A percentile compares a stretch with the other conserved stretches of the same genome.
Evolutionary conservation across 179 eudicot species (phyloP).

Genomic region (Carnegiea gigantea): DNA sequence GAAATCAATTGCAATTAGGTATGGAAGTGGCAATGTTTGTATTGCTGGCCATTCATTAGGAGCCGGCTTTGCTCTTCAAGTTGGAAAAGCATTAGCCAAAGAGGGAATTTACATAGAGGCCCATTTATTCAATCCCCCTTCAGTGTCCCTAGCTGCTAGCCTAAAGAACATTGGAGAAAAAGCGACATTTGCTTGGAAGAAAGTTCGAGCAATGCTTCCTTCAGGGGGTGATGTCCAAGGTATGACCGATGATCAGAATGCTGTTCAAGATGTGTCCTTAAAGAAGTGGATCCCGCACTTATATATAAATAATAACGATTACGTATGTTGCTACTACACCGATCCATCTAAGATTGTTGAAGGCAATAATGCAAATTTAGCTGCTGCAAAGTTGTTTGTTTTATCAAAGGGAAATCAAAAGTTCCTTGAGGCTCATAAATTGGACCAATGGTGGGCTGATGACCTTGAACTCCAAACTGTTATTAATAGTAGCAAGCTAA

Average conservation of each 20-base stretch:
- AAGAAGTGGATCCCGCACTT: conserved; percentile 81
- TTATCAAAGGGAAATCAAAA: conserved; percentile 84
- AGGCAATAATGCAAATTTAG: conserved; percentile 24
- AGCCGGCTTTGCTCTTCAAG: conserved; percentile 93
- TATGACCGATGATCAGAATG: conserved; percentile 28
- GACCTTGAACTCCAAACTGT: conserved; percentile 77
- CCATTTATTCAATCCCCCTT: conserved; percentile 93
- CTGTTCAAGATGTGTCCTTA: background rate
- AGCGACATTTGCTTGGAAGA: conserved; percentile 70
- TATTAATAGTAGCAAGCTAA: conserved; percentile 71
- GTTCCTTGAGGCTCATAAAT: conserved; percentile 82
- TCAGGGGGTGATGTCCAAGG: conserved; percentile 40
- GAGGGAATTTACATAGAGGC: conserved; percentile 80
- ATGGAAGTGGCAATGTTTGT: conserved; percentile 72
- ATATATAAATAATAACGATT: conserved; percentile 87
- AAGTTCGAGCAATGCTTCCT: conserved; percentile 68
- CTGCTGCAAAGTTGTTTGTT: conserved; percentile 71
- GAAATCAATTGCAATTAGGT: conserved; percentile 51
- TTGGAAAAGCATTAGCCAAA: conserved; percentile 83
- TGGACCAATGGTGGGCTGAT: conserved; percentile 99
- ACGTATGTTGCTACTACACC: conserved; percentile 75
- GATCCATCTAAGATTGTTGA: conserved; percentile 40
- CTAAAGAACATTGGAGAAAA: conserved; percentile 71
- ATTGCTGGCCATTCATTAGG: conserved; percentile 88
- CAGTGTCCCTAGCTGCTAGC: conserved; percentile 82